Conservation (phyloP, 2,329 filamentous ascomycete species). For the Pseudogymnoascus sp. region DNA sequence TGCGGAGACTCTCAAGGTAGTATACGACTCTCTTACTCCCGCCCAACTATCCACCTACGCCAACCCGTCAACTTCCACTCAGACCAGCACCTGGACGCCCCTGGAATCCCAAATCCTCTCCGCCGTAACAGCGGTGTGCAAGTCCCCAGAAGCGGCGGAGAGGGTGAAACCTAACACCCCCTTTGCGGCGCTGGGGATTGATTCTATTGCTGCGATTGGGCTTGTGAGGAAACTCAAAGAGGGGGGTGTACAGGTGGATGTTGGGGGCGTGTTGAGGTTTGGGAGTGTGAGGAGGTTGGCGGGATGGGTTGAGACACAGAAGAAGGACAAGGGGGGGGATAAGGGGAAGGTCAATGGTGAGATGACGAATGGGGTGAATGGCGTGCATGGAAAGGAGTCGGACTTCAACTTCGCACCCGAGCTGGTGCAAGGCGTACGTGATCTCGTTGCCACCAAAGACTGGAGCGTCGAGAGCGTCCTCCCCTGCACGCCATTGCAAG, state of each 20-base stretch:
- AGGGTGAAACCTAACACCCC: slow-evolving; percentile 57
- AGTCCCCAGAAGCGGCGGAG: slow-evolving; percentile 32
- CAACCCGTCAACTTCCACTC: background rate
- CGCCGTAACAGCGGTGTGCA: slow-evolving; percentile 42
- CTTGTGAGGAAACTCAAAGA: slow-evolving; percentile 52
- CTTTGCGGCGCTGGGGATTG: slow-evolving; percentile 70
- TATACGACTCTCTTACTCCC: background rate
- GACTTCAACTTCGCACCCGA: background rate
- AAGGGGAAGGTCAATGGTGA: background rate
- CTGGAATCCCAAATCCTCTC: slow-evolving; percentile 49
- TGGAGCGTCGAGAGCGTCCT: slow-evolving; percentile 48
- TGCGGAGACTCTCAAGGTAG: slow-evolving; percentile 39
- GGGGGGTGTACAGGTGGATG: slow-evolving; percentile 43
- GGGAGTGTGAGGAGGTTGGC: slow-evolving; percentile 58
- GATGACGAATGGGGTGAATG: too few species aligned
- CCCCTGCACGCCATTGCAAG: slow-evolving; percentile 80
- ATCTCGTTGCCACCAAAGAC: slow-evolving; percentile 18
- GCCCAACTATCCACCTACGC: background rate
- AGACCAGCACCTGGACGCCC: slow-evolving; percentile 37
- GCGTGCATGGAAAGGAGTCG: background rate
- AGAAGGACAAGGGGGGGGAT: background rate
- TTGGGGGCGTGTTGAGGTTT: slow-evolving; percentile 64
- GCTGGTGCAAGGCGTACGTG: background rate
- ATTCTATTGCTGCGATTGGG: slow-evolving; percentile 74
- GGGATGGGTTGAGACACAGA: slow-evolving; percentile 16